Evolutionary conservation across 176 grass and related monocot genomes (phyloP).

Genomic region (Thalia dealbata): DNA sequence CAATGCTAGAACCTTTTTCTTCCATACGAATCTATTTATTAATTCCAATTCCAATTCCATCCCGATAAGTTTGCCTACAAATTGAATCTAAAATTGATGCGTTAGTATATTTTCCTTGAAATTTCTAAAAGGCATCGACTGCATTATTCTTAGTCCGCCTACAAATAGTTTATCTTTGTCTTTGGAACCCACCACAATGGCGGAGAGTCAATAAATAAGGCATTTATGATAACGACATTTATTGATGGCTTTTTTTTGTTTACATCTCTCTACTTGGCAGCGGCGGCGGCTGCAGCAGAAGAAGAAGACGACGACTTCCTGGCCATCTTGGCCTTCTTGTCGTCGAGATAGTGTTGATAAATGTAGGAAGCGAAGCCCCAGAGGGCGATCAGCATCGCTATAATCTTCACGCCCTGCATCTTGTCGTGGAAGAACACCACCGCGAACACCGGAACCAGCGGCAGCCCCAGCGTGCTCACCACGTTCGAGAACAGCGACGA

Average conservation of each 20-base stretch:
- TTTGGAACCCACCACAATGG: no score
- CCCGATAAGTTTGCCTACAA: no score
- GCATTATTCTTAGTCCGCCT: no score
- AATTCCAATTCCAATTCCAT: no score
- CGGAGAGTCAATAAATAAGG: no score
- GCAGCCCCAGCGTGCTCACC: conserved; percentile 49
- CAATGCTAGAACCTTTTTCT: no score
- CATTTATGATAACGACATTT: no score
- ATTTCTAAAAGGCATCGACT: neutral
- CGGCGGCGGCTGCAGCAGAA: neutral
- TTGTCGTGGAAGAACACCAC: conserved; percentile 62
- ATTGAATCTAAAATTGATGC: no score
- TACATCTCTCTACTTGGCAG: neutral
- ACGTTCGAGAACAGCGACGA: conserved; percentile 91
- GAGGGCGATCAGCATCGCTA: conserved; percentile 52
- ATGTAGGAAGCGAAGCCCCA: conserved; percentile 76
- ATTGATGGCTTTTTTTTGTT: no score
- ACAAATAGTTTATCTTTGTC: no score
- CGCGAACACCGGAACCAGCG: conserved; percentile 46
- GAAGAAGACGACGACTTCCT: neutral
- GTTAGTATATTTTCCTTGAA: no score
- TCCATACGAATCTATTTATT: no score
- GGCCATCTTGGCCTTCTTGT: conserved; percentile 25
- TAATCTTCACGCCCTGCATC: conserved; percentile 53
- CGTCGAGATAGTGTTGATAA: conserved; percentile 66